Conservation (phyloP, 139 green algal genomes). For the Chlamydomonas sphaeroides region DNA sequence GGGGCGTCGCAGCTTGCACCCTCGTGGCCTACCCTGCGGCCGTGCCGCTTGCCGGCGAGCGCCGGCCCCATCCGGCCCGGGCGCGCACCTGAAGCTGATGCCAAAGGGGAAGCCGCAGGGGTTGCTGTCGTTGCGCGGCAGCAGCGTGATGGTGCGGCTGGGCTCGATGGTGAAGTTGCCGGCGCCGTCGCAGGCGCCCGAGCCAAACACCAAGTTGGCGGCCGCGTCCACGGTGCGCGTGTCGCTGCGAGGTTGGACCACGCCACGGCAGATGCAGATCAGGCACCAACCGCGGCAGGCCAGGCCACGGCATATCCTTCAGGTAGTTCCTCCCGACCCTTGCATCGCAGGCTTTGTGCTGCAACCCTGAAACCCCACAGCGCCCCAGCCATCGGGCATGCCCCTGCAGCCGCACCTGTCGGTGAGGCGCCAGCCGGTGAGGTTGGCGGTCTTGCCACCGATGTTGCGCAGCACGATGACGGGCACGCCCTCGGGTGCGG, state of each 20-base stretch:
- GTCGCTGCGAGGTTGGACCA: not conserved
- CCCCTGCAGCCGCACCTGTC: not conserved
- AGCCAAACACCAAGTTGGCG: conserved; percentile 36
- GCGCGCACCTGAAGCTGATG: conserved; percentile 47
- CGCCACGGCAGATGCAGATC: too few species aligned
- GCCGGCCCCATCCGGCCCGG: too few species aligned
- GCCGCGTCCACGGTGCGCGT: conserved; percentile 1
- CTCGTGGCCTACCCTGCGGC: too few species aligned
- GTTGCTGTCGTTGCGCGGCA: conserved; percentile 45
- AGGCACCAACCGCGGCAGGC: too few species aligned
- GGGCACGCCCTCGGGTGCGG: conserved; percentile 1
- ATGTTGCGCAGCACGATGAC: conserved; percentile 59
- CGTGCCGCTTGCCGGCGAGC: too few species aligned
- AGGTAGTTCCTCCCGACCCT: too few species aligned
- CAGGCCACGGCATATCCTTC: too few species aligned
- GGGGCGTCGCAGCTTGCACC: too few species aligned
- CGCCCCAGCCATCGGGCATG: too few species aligned
- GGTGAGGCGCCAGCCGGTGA: conserved; percentile 57
- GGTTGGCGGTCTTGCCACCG: conserved; percentile 60
- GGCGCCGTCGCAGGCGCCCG: conserved; percentile 23
- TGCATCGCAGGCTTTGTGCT: too few species aligned
- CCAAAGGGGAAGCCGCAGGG: conserved; percentile 66
- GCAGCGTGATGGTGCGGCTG: conserved; percentile 39
- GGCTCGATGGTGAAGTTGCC: conserved; percentile 59
- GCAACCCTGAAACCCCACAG: too few species aligned